Percentiles rank a stretch among this genome's conserved stretches.
Evolutionary conservation across 495 filamentous ascomycete genomes (phyloP).

Genomic region (Clavariopsis aquatica): DNA sequence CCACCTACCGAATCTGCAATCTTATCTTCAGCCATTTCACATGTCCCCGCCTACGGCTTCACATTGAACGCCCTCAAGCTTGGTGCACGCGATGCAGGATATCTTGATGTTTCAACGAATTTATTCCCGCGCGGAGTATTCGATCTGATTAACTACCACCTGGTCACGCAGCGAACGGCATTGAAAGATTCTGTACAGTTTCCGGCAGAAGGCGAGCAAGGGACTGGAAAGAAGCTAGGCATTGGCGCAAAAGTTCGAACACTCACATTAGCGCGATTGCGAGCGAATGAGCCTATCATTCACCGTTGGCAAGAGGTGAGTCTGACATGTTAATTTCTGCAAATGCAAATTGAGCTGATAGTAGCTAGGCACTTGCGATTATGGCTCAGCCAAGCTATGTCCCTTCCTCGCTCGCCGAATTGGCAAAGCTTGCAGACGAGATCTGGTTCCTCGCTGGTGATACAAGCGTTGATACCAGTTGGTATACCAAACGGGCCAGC

Average conservation of each 20-base stretch:
- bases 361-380: conserved; percentile 72
- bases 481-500: conserved; percentile 87
- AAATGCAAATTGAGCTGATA: not conserved
- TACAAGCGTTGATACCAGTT: conserved; percentile 72
- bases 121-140: conserved; percentile 78
- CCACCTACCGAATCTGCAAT: conserved; percentile 70
- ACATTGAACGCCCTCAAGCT: conserved; percentile 66
- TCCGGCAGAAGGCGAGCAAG: conserved; percentile 37
- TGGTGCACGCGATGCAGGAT: conserved; percentile 79
- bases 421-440: conserved; percentile 80
- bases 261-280: conserved; percentile 70
- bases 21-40: conserved; percentile 73
- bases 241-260: conserved; percentile 61
- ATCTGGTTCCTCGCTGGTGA: conserved; percentile 85
- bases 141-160: conserved; percentile 78
- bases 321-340: conserved; percentile 2
- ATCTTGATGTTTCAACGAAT: conserved; percentile 81
- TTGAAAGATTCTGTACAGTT: conserved; percentile 56
- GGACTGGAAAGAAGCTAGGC: conserved; percentile 36
- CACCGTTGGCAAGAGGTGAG: conserved; percentile 81
- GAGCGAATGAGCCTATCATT: conserved; percentile 68
- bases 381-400: conserved; percentile 80
- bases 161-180: conserved; percentile 65
- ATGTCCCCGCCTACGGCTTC: conserved; percentile 84
- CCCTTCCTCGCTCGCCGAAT: conserved; percentile 73